Evolutionary conservation across 768 basidiomycete species (phyloP).

Genomic region (Termitomyces sp.): DNA sequence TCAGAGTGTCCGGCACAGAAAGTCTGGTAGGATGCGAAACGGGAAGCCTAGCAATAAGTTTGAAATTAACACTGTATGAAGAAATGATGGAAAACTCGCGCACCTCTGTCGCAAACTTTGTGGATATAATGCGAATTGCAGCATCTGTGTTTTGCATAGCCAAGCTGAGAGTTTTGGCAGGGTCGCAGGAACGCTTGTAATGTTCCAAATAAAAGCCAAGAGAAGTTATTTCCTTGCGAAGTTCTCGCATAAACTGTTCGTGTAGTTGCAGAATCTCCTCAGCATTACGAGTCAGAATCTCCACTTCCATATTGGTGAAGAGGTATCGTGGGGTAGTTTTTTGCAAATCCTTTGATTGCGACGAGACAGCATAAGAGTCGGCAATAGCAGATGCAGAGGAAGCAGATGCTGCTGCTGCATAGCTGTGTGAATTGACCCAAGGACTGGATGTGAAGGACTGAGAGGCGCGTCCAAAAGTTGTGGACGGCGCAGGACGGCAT

Average conservation of each 20-base stretch:
- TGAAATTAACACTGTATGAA: constrained; percentile 1
- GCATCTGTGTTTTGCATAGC: constrained; percentile 34
- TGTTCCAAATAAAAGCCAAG: constrained; percentile 45
- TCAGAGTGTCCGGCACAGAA: constrained; percentile 89
- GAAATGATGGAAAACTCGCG: constrained; percentile 14
- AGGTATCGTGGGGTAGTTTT: constrained; percentile 43
- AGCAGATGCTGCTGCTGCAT: constrained; percentile 28
- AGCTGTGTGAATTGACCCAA: constrained; percentile 41
- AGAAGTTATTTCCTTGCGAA: constrained; percentile 46
- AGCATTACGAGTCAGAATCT: constrained; percentile 62
- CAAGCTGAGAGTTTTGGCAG: constrained; percentile 16
- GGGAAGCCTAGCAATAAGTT: constrained; percentile 49
- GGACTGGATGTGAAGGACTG: constrained; percentile 42
- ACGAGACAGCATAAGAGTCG: constrained; percentile 21
- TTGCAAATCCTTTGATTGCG: constrained; percentile 21
- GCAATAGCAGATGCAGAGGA: constrained; percentile 24
- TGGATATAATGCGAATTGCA: constrained; percentile 48
- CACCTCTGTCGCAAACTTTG: constrained; percentile 60
- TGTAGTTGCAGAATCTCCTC: constrained; percentile 67
- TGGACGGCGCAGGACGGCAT: constrained; percentile 34
- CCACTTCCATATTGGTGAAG: constrained; percentile 57
- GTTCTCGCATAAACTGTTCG: constrained; percentile 58
- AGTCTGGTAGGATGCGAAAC: constrained; percentile 75
- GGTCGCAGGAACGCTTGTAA: constrained; percentile 15
- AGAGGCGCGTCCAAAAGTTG: constrained; percentile 37